Evolutionary conservation across 1,284 basidiomycete genomes (phyloP).

Genomic region (Sporisorium exsertum): DNA sequence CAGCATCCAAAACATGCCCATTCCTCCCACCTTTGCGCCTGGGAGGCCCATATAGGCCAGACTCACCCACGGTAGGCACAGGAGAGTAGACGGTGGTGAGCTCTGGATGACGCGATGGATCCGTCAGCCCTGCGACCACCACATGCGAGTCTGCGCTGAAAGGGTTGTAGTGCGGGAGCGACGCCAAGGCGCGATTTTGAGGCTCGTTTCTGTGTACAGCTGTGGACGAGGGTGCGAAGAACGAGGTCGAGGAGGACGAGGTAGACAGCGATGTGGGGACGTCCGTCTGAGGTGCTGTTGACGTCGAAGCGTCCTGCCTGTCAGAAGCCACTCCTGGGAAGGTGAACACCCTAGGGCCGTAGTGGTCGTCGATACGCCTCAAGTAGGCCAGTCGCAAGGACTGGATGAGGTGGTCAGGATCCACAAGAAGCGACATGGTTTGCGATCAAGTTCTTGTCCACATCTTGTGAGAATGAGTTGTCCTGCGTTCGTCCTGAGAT

Average conservation of each 20-base stretch:
- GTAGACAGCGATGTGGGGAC: slow-evolving; percentile 8
- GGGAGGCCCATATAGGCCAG: slow-evolving; percentile 20
- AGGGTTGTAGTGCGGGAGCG: slow-evolving; percentile 10
- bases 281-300: slow-evolving; percentile 1
- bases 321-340: slow-evolving; percentile 32
- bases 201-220: slow-evolving; percentile 7
- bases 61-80: slow-evolving; percentile 26
- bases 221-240: slow-evolving; percentile 25
- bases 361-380: slow-evolving; percentile 58
- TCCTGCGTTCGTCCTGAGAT: not conserved
- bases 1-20: not conserved
- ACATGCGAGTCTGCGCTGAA: slow-evolving; percentile 51
- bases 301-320: slow-evolving; percentile 5
- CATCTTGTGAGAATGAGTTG: not conserved
- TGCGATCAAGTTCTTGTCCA: not conserved
- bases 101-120: slow-evolving; percentile 50
- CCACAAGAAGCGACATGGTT: slow-evolving; percentile 51
- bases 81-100: slow-evolving; percentile 54
- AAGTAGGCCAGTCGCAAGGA: slow-evolving; percentile 60
- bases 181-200: not conserved
- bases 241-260: slow-evolving; percentile 28
- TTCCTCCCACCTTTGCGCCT: slow-evolving; percentile 7
- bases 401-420: slow-evolving; percentile 57
- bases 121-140: slow-evolving; percentile 45
- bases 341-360: slow-evolving; percentile 57